Evolutionary conservation across 306 rosid species (phyloP).

Genomic region (Vachellia collinsii): DNA sequence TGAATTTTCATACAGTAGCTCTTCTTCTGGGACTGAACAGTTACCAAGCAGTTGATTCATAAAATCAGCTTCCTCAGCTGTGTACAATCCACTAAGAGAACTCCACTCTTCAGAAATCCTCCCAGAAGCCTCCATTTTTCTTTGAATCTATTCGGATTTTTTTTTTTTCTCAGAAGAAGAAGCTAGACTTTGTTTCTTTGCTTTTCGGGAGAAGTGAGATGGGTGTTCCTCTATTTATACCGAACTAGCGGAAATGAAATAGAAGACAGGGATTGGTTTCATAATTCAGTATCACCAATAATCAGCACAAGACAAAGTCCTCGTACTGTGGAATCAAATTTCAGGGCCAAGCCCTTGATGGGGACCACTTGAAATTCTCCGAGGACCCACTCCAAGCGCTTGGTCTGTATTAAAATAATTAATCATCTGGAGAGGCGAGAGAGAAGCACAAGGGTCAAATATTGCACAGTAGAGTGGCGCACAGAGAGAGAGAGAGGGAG

Average conservation of each 20-base stretch:
- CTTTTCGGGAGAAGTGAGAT: constrained; percentile 26
- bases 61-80: constrained; percentile 64
- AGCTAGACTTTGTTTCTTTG: constrained; percentile 27
- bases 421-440: constrained; percentile 16
- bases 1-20: constrained; percentile 38
- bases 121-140: constrained; percentile 57
- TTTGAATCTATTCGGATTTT: neutral
- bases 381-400: constrained; percentile 33
- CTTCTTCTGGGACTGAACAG: constrained; percentile 32
- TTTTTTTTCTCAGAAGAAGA: constrained; percentile 16
- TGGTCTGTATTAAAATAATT: constrained; percentile 30
- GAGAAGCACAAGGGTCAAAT: constrained; percentile 34
- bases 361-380: constrained; percentile 37
- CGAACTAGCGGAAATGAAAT: constrained; percentile 22
- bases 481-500: neutral
- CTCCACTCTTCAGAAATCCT: constrained; percentile 66
- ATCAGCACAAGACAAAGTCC: constrained; percentile 40
- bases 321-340: constrained; percentile 23
- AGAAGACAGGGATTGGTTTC: constrained; percentile 44
- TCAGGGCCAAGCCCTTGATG: constrained; percentile 17
- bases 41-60: constrained; percentile 61
- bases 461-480: neutral
- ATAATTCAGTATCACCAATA: constrained; percentile 36
- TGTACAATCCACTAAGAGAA: constrained; percentile 57
- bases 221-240: constrained; percentile 46